Evolutionary conservation across 225 moss, liverwort and hornwort species (phyloP), one percentile per base, ranked within the genome.

Genomic region (Bryum argenteum): DNA sequence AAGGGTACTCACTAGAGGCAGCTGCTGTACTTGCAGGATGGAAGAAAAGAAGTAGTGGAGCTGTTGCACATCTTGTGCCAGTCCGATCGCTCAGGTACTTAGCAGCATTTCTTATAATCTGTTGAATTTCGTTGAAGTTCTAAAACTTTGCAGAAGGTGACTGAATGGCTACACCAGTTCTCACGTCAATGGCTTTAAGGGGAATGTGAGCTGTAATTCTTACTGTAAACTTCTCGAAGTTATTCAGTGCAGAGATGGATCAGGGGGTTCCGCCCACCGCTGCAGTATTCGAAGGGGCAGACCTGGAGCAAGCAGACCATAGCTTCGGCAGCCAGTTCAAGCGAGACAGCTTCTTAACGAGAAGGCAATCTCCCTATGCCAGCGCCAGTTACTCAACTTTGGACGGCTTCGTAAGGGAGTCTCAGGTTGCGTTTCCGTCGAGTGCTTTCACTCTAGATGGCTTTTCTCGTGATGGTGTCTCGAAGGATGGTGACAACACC

Each of bases 191-290:
- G 11, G 64, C 64, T 45, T 18, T 33, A 28, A 51, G 18, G n/a
- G 50, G 50, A 50, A 50, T 71, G 52, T 41, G 51, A 6, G 20
- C 28, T 39, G 3, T 50, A 21, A 51, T 73, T 63, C 43, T 33
- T 11, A 33, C 43, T 44, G 22, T 56, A 40, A 37, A 68, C 45
- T 40, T 19, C 39, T 74, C 63, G 48, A 55, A 64, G 58, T 79
- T 79, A 69, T 48, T 64, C 64, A 75, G 75, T 71, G 81, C 81
- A 81, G 77, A 65, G 45, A 81, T 81, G 81, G 77, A 81, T 57
- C 81, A 77, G 69, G 81, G 69, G 73, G 77, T 69, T 58, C 72
- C 77, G 53, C 77, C 81, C 40, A 28, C 70, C 64, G 54, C 73
- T 24, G 64, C 61, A 33, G 73, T 73, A 57, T 73, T 77, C 64